Base-by-base conservation (phyloP, 1,284 basidiomycete genomes). In the Moesziomyces globuligerus region DNA sequence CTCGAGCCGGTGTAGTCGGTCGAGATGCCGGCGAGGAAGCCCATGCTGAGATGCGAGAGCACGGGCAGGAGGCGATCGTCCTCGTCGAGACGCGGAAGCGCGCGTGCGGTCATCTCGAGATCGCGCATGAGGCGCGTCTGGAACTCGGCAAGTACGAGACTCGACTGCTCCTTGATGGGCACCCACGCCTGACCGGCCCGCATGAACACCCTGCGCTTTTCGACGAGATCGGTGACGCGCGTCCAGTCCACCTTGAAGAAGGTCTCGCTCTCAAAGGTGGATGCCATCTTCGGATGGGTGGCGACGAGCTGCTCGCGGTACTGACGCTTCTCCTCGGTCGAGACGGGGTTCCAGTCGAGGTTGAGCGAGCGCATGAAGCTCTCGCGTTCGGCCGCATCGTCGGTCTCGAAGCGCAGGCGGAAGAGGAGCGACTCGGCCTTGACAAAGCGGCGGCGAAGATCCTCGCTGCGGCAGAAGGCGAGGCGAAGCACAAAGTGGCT, bases 391-490 rank as follows among this genome's bases (percentile, higher is more conserved):
- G 42, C 42, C 0, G 62, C 73, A 58, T 88, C 87, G 69, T 92
- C 91, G 0, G 81, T 85, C 43, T 94, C 92, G 78, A 90, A 98
- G 13, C 94, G 88, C 46, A 94, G 85, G 67, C 86, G 88, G 84
- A 98, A 98, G 15, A 98, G 84, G 1, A 88, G 89, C 1, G 88
- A 87, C 84, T 99, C 96, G 6, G 92, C 91, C 75, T 93, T 92
- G 54, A 97, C 86, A 79, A 97, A 99, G 38, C 95, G 87, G 46
- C 89, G 85, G 49, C 95, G 86, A 34, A 99, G 86, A 61, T 99
- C 96, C 74, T 97, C 94, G 43, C 93, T 93, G 56, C 93, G 89
- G 84, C 94, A 96, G 83, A 99, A 98, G 2, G 96, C 94, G 37
- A 99, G 86, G 41, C 96, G 86, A 60, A 98, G 86, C 3, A 98